Percentiles rank a stretch among this genome's conserved stretches.
Conservation (phyloP, 2,329 filamentous ascomycete genomes). For the Leptosphaerulina australis region DNA sequence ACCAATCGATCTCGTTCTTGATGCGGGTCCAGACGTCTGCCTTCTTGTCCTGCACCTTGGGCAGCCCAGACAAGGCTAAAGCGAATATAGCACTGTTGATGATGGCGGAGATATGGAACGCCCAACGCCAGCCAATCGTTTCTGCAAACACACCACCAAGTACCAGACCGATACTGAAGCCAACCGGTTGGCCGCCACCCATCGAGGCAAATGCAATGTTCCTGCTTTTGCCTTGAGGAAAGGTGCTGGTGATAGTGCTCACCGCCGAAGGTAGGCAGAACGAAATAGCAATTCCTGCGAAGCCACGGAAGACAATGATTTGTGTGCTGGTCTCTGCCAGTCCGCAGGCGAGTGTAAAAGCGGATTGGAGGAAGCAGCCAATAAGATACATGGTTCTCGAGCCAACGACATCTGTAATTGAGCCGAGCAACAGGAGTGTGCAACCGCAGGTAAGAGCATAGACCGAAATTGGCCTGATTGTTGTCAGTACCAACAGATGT, state of each 20-base stretch:
- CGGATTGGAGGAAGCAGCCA: constrained; percentile 53
- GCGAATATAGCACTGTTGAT: constrained; percentile 51
- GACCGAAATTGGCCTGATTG: constrained; percentile 45
- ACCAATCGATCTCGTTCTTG: constrained; percentile 60
- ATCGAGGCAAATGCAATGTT: constrained; percentile 60
- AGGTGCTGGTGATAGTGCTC: constrained; percentile 55
- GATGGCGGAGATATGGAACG: constrained; percentile 57
- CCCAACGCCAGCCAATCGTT: constrained; percentile 59
- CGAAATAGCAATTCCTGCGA: constrained; percentile 55
- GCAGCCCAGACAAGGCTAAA: constrained; percentile 47
- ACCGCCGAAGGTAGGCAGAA: constrained; percentile 59
- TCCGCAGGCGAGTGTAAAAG: constrained; percentile 56
- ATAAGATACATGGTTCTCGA: constrained; percentile 54
- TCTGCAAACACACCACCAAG: constrained; percentile 58
- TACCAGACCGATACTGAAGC: constrained; percentile 58
- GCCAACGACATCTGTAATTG: constrained; percentile 60
- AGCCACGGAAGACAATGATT: constrained; percentile 56
- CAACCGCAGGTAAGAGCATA: constrained; percentile 55
- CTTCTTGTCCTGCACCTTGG: constrained; percentile 40
- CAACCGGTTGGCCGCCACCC: constrained; percentile 58
- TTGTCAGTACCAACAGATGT: constrained; percentile 10
- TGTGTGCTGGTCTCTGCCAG: constrained; percentile 46
- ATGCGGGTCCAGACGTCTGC: constrained; percentile 38
- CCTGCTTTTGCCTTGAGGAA: constrained; percentile 55
- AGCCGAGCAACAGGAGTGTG: constrained; percentile 57